A percentile compares a stretch with the other conserved stretches of the same genome.
Evolutionary conservation across 1,284 basidiomycete species (phyloP).

Genomic region (Moesziomyces antarcticus): DNA sequence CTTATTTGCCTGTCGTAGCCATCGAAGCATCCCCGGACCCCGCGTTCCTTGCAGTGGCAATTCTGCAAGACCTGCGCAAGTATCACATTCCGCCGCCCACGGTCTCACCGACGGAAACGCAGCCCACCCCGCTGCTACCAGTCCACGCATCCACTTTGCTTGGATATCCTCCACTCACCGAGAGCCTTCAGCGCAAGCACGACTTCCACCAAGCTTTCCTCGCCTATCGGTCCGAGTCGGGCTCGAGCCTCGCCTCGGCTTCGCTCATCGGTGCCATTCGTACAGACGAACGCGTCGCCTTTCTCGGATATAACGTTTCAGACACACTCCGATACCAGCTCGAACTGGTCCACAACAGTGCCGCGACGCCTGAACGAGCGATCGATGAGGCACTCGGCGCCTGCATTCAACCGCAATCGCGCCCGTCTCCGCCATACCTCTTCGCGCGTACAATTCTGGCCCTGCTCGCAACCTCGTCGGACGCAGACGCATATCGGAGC

Average conservation of each 20-base stretch:
- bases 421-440: conserved; percentile 9
- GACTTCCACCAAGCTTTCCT: conserved; percentile 29
- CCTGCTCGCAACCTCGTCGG: conserved; percentile 4
- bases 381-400: conserved; percentile 14
- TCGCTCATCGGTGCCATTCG: conserved; percentile 19
- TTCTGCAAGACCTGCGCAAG: conserved; percentile 33
- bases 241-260: conserved; percentile 4
- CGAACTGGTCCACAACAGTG: conserved; percentile 2
- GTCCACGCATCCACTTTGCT: conserved; percentile 5
- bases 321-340: conserved; percentile 27
- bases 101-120: neutral
- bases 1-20: conserved; percentile 19
- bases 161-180: conserved; percentile 39
- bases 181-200: conserved; percentile 27
- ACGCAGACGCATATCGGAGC: conserved; percentile 4
- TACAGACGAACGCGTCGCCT: conserved; percentile 32
- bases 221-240: conserved; percentile 11
- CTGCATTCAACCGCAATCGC: neutral
- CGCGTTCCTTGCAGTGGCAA: neutral
- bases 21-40: conserved; percentile 6
- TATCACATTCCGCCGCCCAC: conserved; percentile 8
- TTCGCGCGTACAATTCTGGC: conserved; percentile 14
- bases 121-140: neutral
- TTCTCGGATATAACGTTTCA: conserved; percentile 36
- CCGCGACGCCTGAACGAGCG: neutral